phyloP scores from a whole-genome alignment of 768 basidiomycete genomes.

The Tricholoma bakamatsutake region DNA sequence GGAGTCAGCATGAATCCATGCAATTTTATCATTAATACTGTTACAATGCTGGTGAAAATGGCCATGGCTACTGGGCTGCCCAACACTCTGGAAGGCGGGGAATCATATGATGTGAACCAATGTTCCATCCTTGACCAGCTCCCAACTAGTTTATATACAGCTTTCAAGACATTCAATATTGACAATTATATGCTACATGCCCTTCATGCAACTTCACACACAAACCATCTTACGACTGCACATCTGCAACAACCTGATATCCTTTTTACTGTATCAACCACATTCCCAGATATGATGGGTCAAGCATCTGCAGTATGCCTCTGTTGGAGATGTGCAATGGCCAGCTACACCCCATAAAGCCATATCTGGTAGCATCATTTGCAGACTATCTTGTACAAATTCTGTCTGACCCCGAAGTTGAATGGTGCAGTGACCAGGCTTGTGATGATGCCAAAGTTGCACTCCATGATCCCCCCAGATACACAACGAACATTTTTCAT shows the following conservation, averaged over 20 bases:
- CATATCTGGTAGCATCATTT: slow-evolving; percentile 5
- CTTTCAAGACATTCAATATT: slow-evolving; percentile 9
- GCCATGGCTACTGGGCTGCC: not conserved
- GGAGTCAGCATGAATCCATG: not conserved
- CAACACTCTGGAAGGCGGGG: slow-evolving; percentile 15
- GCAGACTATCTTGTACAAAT: slow-evolving; percentile 6
- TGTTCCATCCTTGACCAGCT: slow-evolving; percentile 8
- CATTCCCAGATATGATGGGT: not conserved
- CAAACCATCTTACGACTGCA: slow-evolving; percentile 2
- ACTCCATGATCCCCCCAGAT: not conserved
- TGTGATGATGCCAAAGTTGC: slow-evolving; percentile 5
- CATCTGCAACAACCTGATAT: slow-evolving; percentile 3
- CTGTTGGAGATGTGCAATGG: slow-evolving; percentile 19
- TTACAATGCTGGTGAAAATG: not conserved
- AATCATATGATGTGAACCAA: slow-evolving; percentile 3
- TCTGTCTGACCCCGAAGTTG: slow-evolving; percentile 6
- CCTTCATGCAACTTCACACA: slow-evolving; percentile 13
- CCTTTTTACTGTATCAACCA: slow-evolving; percentile 2
- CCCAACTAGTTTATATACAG: no score
- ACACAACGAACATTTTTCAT: not conserved
- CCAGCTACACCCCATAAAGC: slow-evolving; percentile 3
- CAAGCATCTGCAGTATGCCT: not conserved
- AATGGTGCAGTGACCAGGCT: slow-evolving; percentile 1
- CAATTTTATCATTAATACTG: no score
- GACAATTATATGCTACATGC: slow-evolving; percentile 11